Evolutionary conservation across 2,329 filamentous ascomycete genomes (phyloP), one percentile per base, ranked within the genome.

Genomic region (Nemania sp.): DNA sequence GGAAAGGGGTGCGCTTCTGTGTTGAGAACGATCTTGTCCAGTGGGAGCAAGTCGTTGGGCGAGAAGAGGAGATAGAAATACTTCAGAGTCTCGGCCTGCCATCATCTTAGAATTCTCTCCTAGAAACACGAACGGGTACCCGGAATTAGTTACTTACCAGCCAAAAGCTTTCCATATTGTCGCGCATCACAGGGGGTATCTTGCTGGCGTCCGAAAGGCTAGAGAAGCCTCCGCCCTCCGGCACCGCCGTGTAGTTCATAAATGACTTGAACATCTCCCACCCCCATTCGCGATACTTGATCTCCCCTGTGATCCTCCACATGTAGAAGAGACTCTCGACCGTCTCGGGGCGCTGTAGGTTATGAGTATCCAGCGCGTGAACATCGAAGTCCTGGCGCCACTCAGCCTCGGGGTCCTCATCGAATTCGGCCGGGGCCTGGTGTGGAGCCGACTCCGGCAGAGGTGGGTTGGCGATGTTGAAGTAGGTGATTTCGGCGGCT

Each of bases 151-250:
- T 17, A 77, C 87, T 75, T 75, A 90, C 88, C 78, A 99, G 82
- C 94, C 94, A 99, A 75, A 97, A 97, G 69, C 91, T 95, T 75
- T 99, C 94, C 93, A 99, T 97, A 64, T 97, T 97, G 72, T 99
- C 93, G 56, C 84, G 80, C 40, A 78, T 76, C 12, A 77, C 71
- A 0, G 91, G 84, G 17, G 92, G 91, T 8, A 94, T 73, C 5
- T 74, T 73, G 61, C 87, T 86, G 22, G 91, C 92, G 68, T 95
- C 84, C 15, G 80, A 80, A 57, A 97, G 77, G 61, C 88, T 92
- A 1, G 90, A 91, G 68, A 95, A 97, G 0, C 91, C 91, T 33
- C 86, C 86, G 31, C 85, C 84, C 33, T 92, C 87, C 37, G 83
- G 79, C 2, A 96, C 88, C 6, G 88, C 84, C 0, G 90, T 96